A percentile compares a stretch with the other conserved stretches of the same genome.
Evolutionary conservation across 768 basidiomycete genomes (phyloP).

Genomic region (Kwoniella sp.): DNA sequence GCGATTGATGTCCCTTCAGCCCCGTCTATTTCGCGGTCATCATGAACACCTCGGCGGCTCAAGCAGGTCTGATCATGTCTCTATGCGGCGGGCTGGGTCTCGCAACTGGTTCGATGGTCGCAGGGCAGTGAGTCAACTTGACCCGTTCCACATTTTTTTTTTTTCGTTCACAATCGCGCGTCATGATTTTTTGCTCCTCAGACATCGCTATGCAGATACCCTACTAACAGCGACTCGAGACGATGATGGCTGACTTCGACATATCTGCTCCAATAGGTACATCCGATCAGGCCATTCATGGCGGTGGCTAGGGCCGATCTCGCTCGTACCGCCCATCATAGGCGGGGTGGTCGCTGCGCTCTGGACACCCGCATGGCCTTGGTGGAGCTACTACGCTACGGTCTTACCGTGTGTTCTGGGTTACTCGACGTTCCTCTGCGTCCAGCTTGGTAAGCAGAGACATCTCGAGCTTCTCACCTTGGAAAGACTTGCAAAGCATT

Average conservation of each 20-base stretch:
- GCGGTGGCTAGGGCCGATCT: constrained; percentile 35
- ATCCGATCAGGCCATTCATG: constrained; percentile 50
- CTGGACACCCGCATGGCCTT: constrained; percentile 44
- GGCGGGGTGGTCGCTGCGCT: constrained; percentile 37
- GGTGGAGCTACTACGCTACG: constrained; percentile 45
- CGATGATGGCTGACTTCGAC: background rate
- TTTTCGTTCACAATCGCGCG: background rate
- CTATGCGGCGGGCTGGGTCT: constrained; percentile 50
- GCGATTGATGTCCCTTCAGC: constrained; percentile 29
- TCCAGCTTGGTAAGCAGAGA: constrained; percentile 48
- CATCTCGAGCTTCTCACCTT: too few relatives aligned
- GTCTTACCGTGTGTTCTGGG: constrained; percentile 49
- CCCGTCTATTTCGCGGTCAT: constrained; percentile 55
- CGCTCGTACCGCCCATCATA: constrained; percentile 41
- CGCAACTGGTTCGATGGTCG: constrained; percentile 48
- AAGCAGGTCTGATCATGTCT: constrained; percentile 49
- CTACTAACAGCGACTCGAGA: background rate
- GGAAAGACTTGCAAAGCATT: too few relatives aligned
- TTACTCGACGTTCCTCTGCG: constrained; percentile 52
- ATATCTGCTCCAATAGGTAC: constrained; percentile 24
- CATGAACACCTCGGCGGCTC: constrained; percentile 48
- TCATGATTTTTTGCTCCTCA: too few relatives aligned
- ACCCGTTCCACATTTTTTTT: background rate
- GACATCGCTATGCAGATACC: too few relatives aligned
- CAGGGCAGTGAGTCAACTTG: constrained; percentile 45